Base-by-base conservation (phyloP, 169 alveolate genomes). In the Theileria orientalis region DNA sequence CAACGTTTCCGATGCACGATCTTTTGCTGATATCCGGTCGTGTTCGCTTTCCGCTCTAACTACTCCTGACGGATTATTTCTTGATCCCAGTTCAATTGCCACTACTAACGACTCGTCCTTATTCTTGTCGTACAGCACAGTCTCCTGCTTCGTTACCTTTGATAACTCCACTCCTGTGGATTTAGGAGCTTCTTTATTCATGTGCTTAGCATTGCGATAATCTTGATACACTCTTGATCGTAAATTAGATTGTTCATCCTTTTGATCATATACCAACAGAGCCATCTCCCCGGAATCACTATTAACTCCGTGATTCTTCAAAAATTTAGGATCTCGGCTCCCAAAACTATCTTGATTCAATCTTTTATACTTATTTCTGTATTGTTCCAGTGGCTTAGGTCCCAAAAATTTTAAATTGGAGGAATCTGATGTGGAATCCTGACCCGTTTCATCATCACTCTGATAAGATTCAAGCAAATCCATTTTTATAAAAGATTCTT, bases 381-480 rank as follows among this genome's bases (percentile, higher is more conserved):
- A 37, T 7, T 37, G 16, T 37, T 37, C 44, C 44, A 37, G 44
- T 7, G 44, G 9, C 9, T 37, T 37, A 7, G 9, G 46, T 6
- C 5, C 30, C 9, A 8, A 9, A 11, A 6, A 6, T 21, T 33
- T 60, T 6, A 9, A 33, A 11, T 41, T 60, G 60, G 52, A 13
- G 11, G 44, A 7, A 37, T 37, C 44, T 5, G 44, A 9, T 7
- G 9, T 9, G 5, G 44, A 37, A 37, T 9, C 44, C 16, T 0
- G 41, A 40, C 21, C 11, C 27, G 1, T 13, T 52, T 60, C 73
- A 6, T 69, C 85, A 25, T 76, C 85, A 61, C 85, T 76, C 14
- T 67, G 69, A 63, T 76, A 76, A 33, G 41, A 3, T 16, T 70
- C 79, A 0, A 76, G 56, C 66, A 59, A 47, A 27, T 76, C 85